These are phyloP conservation scores for Cyclotella baltica DNA, from an alignment of 108 stramenopile genomes.

Conservation along the genomic window DNA sequence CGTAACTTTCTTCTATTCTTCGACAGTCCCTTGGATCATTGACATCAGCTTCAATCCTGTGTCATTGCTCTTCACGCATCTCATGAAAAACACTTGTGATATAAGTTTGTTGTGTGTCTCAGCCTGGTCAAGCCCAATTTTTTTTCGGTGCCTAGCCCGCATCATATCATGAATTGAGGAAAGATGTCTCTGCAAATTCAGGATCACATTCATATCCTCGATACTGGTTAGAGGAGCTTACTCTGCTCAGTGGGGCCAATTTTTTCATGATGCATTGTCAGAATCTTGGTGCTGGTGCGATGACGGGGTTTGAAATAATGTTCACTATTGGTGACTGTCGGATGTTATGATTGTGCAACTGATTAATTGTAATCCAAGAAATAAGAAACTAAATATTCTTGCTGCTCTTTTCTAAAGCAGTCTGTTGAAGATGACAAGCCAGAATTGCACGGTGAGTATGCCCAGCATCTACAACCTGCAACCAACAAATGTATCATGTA, in stretches of 20 bases:
- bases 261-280: conserved; percentile 75
- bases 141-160: too few relatives aligned
- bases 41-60: too few relatives aligned
- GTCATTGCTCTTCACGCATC: too few relatives aligned
- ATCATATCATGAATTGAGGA: too few relatives aligned
- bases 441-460: conserved; percentile 75
- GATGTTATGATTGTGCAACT: conserved; percentile 22
- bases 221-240: conserved; percentile 73
- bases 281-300: conserved; percentile 75
- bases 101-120: too few relatives aligned
- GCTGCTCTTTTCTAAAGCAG: conserved; percentile 47
- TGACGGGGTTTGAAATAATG: conserved; percentile 89
- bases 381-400: background rate
- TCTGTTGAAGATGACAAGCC: conserved; percentile 81
- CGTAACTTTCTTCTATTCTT: too few relatives aligned
- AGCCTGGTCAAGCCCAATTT: too few relatives aligned
- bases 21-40: too few relatives aligned
- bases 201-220: conserved; percentile 34
- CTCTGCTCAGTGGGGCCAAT: conserved; percentile 83
- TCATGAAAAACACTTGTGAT: too few relatives aligned
- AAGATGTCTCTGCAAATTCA: too few relatives aligned
- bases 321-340: conserved; percentile 92
- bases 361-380: background rate
- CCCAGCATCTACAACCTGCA: background rate
- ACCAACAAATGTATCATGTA: conserved; percentile 5